These are phyloP conservation scores for Neofusicoccum umdonicola DNA, from an alignment of 2,329 filamentous ascomycete genomes.

Conservation along the genomic window DNA sequence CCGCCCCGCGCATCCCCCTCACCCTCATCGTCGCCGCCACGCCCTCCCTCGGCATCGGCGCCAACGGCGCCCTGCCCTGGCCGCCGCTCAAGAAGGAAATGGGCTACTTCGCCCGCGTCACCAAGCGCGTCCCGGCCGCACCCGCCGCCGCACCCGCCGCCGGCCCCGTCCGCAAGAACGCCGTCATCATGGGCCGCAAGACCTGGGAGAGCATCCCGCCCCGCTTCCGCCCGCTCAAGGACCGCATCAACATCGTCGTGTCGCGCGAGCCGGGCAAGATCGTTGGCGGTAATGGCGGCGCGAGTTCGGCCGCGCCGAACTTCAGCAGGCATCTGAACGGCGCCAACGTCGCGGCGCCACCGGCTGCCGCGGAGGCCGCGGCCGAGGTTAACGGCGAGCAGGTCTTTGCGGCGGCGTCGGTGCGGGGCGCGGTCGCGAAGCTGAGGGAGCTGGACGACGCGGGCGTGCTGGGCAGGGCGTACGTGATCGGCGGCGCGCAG, in stretches of 20 bases:
- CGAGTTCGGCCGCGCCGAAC: too few relatives aligned
- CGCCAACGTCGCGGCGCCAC: too few relatives aligned
- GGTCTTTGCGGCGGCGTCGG: not conserved
- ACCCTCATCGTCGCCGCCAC: slow-evolving; percentile 95
- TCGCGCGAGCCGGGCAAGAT: slow-evolving; percentile 45
- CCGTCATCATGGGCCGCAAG: slow-evolving; percentile 95
- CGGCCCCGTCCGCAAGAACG: slow-evolving; percentile 47
- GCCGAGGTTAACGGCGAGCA: too few relatives aligned
- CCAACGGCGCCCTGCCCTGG: slow-evolving; percentile 79
- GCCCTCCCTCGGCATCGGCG: slow-evolving; percentile 85
- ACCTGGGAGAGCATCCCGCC: slow-evolving; percentile 90
- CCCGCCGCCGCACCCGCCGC: too few relatives aligned
- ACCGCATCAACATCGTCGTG: slow-evolving; percentile 79
- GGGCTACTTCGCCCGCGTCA: slow-evolving; percentile 90
- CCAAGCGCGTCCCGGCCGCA: slow-evolving; percentile 56
- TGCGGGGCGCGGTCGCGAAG: not conserved
- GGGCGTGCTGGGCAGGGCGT: slow-evolving; percentile 58
- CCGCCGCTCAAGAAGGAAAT: slow-evolving; percentile 85
- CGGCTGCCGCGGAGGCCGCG: too few relatives aligned
- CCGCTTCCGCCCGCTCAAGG: slow-evolving; percentile 74
- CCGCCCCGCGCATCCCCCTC: slow-evolving; percentile 52
- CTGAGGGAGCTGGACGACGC: slow-evolving; percentile 20
- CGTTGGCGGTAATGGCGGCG: too few relatives aligned
- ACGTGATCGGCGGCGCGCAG: slow-evolving; percentile 86
- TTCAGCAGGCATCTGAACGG: too few relatives aligned